Percentiles rank a stretch among this genome's conserved stretches.
Conservation (phyloP, 1,284 basidiomycete genomes). For the Cutaneotrichosporon daszewskae region DNA sequence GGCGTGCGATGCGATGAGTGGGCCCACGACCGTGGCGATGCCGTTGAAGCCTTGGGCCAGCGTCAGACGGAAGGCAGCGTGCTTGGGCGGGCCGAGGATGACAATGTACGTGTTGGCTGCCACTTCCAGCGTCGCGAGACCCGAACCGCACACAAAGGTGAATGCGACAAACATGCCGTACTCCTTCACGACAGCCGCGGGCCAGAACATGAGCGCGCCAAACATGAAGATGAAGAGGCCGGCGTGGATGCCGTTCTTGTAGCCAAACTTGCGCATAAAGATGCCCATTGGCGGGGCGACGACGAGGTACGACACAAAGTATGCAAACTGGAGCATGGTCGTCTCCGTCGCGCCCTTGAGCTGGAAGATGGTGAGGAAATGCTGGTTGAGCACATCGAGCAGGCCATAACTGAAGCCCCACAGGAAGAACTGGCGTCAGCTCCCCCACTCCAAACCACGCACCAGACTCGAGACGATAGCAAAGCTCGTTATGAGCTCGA, state of each 20-base stretch:
- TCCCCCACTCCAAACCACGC: not conserved
- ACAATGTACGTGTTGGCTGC: conserved; percentile 35
- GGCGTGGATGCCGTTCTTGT: conserved; percentile 36
- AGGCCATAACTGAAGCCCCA: conserved; percentile 33
- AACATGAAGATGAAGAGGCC: conserved; percentile 27
- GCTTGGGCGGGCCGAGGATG: conserved; percentile 29
- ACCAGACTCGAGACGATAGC: conserved; percentile 17
- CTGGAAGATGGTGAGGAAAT: conserved; percentile 15
- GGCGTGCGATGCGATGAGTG: conserved; percentile 28
- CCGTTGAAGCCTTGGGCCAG: conserved; percentile 36
- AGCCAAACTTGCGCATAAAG: conserved; percentile 33
- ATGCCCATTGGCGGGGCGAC: conserved; percentile 32
- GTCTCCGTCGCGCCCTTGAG: conserved; percentile 21
- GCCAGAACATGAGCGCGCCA: conserved; percentile 35
- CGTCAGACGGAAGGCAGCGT: conserved; percentile 29
- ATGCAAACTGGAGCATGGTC: conserved; percentile 36
- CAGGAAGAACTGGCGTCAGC: conserved; percentile 16
- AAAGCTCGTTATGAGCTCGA: conserved; percentile 3
- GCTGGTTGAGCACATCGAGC: conserved; percentile 23
- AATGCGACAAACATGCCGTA: conserved; percentile 28
- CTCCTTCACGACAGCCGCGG: conserved; percentile 18
- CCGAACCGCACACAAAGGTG: conserved; percentile 31
- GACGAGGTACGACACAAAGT: conserved; percentile 26
- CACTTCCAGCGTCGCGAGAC: conserved; percentile 34
- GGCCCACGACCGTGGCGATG: conserved; percentile 34